Evolutionary conservation across 2,329 filamentous ascomycete genomes (phyloP).

Genomic region (Exserohilum rostratum): DNA sequence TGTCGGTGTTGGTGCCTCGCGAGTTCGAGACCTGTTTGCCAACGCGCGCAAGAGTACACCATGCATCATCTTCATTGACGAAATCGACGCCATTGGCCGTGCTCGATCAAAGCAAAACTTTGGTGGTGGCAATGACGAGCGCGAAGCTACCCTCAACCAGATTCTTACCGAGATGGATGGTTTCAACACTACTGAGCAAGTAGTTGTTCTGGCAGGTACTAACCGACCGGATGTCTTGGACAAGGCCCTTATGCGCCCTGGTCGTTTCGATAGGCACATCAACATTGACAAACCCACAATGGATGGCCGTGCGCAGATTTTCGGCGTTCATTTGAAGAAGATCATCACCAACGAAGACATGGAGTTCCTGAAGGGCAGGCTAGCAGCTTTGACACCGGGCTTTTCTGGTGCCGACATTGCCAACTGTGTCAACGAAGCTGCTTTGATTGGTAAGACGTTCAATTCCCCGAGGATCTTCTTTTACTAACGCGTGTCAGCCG

Average conservation of each 20-base stretch:
- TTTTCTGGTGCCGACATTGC: conserved; percentile 98
- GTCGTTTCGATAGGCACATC: conserved; percentile 96
- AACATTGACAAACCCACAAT: conserved; percentile 94
- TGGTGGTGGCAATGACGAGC: conserved; percentile 93
- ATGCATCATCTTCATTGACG: conserved; percentile 99
- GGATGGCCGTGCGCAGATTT: conserved; percentile 95
- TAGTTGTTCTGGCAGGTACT: conserved; percentile 95
- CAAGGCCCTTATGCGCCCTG: conserved; percentile 93
- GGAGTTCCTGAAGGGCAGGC: conserved; percentile 83
- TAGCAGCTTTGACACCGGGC: conserved; percentile 90
- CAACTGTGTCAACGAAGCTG: conserved; percentile 97
- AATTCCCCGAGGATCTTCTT: neutral
- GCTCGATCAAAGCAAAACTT: conserved; percentile 83
- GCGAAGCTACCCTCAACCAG: conserved; percentile 96
- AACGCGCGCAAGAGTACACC: conserved; percentile 95
- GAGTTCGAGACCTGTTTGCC: conserved; percentile 92
- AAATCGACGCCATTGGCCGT: conserved; percentile 97
- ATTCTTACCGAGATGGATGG: conserved; percentile 99
- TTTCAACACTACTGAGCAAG: conserved; percentile 95
- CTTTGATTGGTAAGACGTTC: conserved; percentile 79
- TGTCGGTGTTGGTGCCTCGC: conserved; percentile 94
- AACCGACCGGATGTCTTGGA: conserved; percentile 95
- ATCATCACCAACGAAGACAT: conserved; percentile 92
- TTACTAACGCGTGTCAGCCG: conserved; percentile 67
- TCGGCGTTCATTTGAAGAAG: conserved; percentile 90